Evolutionary conservation across 441 rosid species (phyloP).

Genomic region (Capsella rubella): DNA sequence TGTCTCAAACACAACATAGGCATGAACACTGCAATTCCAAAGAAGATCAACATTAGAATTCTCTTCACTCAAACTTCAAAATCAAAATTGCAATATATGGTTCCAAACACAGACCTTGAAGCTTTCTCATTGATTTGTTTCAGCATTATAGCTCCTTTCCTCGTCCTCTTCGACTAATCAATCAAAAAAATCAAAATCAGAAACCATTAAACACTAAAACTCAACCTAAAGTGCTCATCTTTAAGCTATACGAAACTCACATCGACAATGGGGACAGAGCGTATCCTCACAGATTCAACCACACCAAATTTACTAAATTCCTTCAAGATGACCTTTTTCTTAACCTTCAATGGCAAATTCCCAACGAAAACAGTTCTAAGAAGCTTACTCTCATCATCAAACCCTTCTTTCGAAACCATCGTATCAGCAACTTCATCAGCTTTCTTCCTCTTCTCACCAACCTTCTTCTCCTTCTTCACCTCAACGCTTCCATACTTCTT

Average conservation of each 20-base stretch:
- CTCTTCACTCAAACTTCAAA: neutral
- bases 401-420: slow-evolving; percentile 69
- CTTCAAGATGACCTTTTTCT: slow-evolving; percentile 76
- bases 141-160: slow-evolving; percentile 79
- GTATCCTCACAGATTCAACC: slow-evolving; percentile 88
- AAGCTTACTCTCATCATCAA: slow-evolving; percentile 87
- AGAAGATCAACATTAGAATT: slow-evolving; percentile 11
- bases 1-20: slow-evolving; percentile 86
- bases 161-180: slow-evolving; percentile 81
- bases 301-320: slow-evolving; percentile 87
- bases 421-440: slow-evolving; percentile 56
- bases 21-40: slow-evolving; percentile 75
- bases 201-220: slow-evolving; percentile 11
- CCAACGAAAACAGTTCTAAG: slow-evolving; percentile 95
- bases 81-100: neutral
- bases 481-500: slow-evolving; percentile 64
- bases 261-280: slow-evolving; percentile 83
- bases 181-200: slow-evolving; percentile 29
- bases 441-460: slow-evolving; percentile 91
- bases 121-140: slow-evolving; percentile 81
- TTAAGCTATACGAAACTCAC: slow-evolving; percentile 55
- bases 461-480: slow-evolving; percentile 41
- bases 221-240: neutral
- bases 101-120: slow-evolving; percentile 61
- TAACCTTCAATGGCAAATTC: slow-evolving; percentile 82